Evolutionary conservation across 441 rosid species (phyloP).

Genomic region (Hura crepitans): DNA sequence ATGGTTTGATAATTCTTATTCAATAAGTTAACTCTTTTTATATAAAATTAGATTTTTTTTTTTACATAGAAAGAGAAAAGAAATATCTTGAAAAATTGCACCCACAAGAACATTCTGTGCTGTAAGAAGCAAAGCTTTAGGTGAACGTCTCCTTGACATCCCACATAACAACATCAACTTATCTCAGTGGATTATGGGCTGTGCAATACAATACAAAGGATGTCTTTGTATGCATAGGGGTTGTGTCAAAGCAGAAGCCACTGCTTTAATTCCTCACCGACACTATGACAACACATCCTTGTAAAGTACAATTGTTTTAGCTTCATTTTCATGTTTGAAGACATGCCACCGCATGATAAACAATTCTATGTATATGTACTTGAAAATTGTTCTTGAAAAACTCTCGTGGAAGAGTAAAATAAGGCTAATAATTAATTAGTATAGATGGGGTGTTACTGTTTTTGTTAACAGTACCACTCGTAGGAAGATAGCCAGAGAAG

Average conservation of each 20-base stretch:
- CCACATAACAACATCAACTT: background rate
- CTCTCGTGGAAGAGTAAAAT: conserved; percentile 9
- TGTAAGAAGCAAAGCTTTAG: background rate
- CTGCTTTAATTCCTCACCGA: background rate
- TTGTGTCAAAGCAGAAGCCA: conserved; percentile 1
- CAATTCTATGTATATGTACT: background rate
- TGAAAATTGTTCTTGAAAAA: conserved; percentile 4
- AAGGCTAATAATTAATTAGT: conserved; percentile 8
- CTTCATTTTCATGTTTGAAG: conserved; percentile 18
- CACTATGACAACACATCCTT: background rate
- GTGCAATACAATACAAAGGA: background rate
- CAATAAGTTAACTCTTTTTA: too few species aligned
- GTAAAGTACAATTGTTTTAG: background rate
- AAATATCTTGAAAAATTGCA: background rate
- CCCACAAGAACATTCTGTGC: background rate
- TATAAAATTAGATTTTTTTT: too few species aligned
- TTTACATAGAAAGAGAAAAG: too few species aligned
- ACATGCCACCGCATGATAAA: conserved; percentile 13
- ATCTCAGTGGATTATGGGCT: background rate
- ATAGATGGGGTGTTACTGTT: background rate
- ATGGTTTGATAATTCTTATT: too few species aligned
- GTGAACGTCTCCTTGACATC: conserved; percentile 5
- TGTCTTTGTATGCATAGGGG: background rate
- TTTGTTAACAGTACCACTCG: too few species aligned
- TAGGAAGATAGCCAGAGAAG: too few species aligned